Conservation (phyloP, 2,329 filamentous ascomycete species). For the Ophiosphaerella narmari region DNA sequence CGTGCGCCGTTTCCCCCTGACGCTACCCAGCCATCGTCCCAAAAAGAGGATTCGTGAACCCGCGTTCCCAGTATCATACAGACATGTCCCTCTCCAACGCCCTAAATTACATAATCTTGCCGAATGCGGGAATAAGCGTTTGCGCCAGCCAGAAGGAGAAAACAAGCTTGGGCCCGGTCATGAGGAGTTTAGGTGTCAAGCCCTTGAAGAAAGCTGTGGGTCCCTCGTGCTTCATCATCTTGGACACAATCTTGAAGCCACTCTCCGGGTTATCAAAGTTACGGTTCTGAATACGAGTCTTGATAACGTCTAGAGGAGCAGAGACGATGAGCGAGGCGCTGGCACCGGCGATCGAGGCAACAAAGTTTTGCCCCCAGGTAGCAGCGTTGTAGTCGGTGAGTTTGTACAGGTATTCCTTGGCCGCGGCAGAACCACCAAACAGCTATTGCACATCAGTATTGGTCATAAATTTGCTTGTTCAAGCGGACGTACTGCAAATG, state of each 20-base stretch:
- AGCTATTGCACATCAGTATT: slow-evolving; percentile 60
- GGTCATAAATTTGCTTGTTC: slow-evolving; percentile 9
- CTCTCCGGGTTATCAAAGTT: slow-evolving; percentile 98
- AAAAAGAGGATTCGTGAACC: slow-evolving; percentile 22
- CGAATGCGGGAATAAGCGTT: slow-evolving; percentile 94
- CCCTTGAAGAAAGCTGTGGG: slow-evolving; percentile 94
- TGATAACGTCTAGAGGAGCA: slow-evolving; percentile 98
- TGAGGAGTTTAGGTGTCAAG: slow-evolving; percentile 92
- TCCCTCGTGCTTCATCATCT: slow-evolving; percentile 93
- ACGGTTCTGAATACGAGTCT: slow-evolving; percentile 96
- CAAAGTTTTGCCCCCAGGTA: slow-evolving; percentile 92
- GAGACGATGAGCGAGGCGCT: slow-evolving; percentile 94
- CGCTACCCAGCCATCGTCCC: slow-evolving; percentile 17
- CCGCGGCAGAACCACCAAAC: slow-evolving; percentile 95
- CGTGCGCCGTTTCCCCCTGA: slow-evolving; percentile 19
- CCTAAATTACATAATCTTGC: slow-evolving; percentile 61
- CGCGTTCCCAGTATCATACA: slow-evolving; percentile 35
- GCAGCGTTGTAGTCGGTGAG: slow-evolving; percentile 95
- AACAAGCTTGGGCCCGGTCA: slow-evolving; percentile 98
- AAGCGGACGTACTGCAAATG: slow-evolving; percentile 76
- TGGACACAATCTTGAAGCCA: slow-evolving; percentile 86
- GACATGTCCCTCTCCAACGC: slow-evolving; percentile 18
- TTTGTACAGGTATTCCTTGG: slow-evolving; percentile 93
- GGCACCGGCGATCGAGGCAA: slow-evolving; percentile 93
- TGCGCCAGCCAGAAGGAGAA: slow-evolving; percentile 99